Base-by-base conservation (phyloP, 441 rosid species). In the Viola pubescens region DNA sequence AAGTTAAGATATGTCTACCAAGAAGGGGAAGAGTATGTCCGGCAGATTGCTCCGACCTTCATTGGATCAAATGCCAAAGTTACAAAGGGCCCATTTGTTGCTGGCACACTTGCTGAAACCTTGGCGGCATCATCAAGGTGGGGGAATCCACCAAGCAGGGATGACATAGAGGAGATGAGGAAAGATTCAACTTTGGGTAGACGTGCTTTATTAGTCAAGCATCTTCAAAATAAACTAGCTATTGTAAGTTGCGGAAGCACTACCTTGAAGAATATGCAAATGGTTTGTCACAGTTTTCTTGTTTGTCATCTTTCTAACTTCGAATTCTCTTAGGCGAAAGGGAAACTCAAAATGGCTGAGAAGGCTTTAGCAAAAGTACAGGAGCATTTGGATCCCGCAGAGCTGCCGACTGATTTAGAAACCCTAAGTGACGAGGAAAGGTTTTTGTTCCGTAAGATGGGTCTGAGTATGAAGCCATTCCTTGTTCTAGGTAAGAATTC, bases 61-160 rank as follows among this genome's bases (percentile, higher is more conserved):
- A 58, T 69, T 9, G 67, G 52, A 59, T 74, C 81, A 57, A 78
- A 62, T 50, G 54, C 54, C 52, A 77, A 66, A 67, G 64, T 71
- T 56, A 67, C 71, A 52, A 69, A 71, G 54, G 67, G 60, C 51
- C 79, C 70, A 12, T 68, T 73, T 58, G 76, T 91, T 48, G 90
- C 96, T 58, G 96, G 98, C 55, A 90, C 97, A 4, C 88, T 88
- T 58, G 73, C 89, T 64, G 97, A 90, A 77, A 87, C 97, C 13
- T 63, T 73, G 61, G 94, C 94, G 6, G 97, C 97, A 55, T 70
- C 81, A 60, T 80, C 89, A 46, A 75, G 76, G 53, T 90, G 97
- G 97, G 89, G 81, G 62, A 79, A 68, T 60, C 79, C 80, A 37
- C 84, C 73, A 45, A 73, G 80, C 64, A 66, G 70, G 6, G 68